Evolutionary conservation across 1,139 yeast species (phyloP), one percentile per base, ranked within the genome.

Genomic region (Scheffersomyces insectosa): DNA sequence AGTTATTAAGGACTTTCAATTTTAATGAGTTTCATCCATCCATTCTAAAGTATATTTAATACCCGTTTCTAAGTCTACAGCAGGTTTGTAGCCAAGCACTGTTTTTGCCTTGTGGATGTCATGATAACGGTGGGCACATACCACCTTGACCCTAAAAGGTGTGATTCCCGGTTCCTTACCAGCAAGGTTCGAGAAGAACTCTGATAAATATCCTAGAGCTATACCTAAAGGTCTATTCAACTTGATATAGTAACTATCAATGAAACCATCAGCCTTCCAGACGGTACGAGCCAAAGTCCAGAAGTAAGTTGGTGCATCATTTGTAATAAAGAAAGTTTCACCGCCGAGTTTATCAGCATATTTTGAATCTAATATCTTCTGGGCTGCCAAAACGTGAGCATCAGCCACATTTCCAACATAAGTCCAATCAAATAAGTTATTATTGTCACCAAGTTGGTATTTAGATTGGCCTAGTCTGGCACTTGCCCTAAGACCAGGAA

Each of bases 401-500:
- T 90, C 96, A 0, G 99, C 99, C 16, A 95, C 98, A 64, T 95
- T 95, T n/a, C 97, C 98, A n/a, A 87, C 99, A 58, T 90, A 95
- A 0, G 98, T 90, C 86, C 96, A 90, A 62, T 95, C 99, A 59
- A 93, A 95, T 46, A 95, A 68, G 60, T 93, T 93, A 63, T 87
- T 82, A 66, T 95, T 95, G 63, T 88, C 93, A 51, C 99, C 99
- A 40, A 95, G 75, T 65, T 95, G 99, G 65, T 88, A 89, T 63
- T 86, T 87, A 30, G 93, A 86, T 63, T 93, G 98, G 12, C 96
- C 96, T 45, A 82, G 71, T 50, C 78, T 77, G 3, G 96, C 93
- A 39, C 90, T 96, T 13, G 79, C 79, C 57, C 97, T 80, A 46
- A 95, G 73, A 2, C 96, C 97, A 4, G 99, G 99, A 39, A 95